phyloP scores from a whole-genome alignment of 2,329 filamentous ascomycete genomes.

The Beauveria sp. region DNA sequence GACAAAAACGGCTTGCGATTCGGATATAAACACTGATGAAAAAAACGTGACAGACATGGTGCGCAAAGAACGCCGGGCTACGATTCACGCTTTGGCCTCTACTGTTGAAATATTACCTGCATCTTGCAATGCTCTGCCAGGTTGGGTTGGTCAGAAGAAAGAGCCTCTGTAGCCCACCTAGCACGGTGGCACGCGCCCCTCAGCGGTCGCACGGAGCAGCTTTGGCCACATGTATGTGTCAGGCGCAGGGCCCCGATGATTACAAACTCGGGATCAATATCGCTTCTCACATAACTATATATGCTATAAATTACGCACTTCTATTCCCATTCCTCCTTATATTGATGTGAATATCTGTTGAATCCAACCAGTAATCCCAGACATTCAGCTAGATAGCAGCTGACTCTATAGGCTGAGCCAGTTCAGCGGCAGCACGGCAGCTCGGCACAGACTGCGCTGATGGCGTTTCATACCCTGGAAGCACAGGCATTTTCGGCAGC shows the following conservation, averaged over 20 bases:
- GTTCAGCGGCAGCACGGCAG: background rate
- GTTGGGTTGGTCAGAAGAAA: background rate
- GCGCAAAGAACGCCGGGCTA: too few relatives aligned
- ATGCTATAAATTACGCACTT: background rate
- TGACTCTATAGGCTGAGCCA: background rate
- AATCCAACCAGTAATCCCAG: background rate
- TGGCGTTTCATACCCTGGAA: background rate
- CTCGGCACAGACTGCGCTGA: background rate
- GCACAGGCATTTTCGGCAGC: background rate
- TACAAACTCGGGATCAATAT: background rate
- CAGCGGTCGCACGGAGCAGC: too few relatives aligned
- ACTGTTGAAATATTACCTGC: too few relatives aligned
- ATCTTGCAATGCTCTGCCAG: background rate
- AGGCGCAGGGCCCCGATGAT: background rate
- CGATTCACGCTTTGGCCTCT: too few relatives aligned
- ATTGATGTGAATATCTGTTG: background rate
- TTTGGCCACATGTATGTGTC: background rate
- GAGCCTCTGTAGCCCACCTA: background rate
- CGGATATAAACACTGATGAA: too few relatives aligned
- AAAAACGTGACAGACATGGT: too few relatives aligned
- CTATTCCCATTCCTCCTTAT: background rate
- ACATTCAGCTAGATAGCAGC: background rate
- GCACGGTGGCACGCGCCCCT: background rate
- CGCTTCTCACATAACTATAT: background rate
- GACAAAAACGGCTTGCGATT: too few relatives aligned